These are phyloP conservation scores for Leishmania turanica DNA, from an alignment of 208 protist species.

Conservation along the genomic window DNA sequence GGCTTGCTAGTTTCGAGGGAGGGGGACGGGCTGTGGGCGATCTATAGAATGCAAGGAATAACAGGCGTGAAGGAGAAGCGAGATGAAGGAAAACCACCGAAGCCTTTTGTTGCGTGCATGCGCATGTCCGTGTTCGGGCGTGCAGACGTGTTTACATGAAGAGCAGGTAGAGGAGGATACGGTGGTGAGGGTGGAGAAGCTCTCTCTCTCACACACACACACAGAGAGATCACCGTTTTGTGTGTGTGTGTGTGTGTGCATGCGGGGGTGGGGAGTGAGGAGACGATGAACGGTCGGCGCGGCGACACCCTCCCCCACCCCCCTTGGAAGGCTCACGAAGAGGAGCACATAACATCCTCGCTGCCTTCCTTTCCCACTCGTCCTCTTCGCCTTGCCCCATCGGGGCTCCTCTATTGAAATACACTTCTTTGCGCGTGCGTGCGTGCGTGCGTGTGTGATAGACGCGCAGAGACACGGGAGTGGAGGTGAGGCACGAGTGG, in stretches of 20 bases:
- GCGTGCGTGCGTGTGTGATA: neutral
- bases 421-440: neutral
- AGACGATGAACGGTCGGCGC: neutral
- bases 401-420: too few species aligned
- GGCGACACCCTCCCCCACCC: neutral
- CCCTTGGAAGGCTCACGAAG: neutral
- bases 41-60: neutral
- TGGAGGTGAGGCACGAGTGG: neutral
- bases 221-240: neutral
- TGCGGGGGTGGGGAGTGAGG: neutral
- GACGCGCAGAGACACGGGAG: neutral
- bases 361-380: neutral
- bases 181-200: neutral
- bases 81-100: neutral
- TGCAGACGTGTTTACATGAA: neutral
- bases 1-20: neutral
- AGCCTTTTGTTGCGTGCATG: neutral
- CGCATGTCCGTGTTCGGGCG: neutral
- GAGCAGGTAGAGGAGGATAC: neutral
- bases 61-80: neutral
- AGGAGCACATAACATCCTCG: neutral
- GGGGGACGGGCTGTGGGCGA: neutral
- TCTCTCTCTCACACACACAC: neutral
- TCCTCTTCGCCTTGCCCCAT: too few species aligned
- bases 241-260: slow-evolving; percentile 2